These are phyloP conservation scores for Trichoderma afroharzianum DNA, from an alignment of 2,329 filamentous ascomycete species.

Conservation along the genomic window DNA sequence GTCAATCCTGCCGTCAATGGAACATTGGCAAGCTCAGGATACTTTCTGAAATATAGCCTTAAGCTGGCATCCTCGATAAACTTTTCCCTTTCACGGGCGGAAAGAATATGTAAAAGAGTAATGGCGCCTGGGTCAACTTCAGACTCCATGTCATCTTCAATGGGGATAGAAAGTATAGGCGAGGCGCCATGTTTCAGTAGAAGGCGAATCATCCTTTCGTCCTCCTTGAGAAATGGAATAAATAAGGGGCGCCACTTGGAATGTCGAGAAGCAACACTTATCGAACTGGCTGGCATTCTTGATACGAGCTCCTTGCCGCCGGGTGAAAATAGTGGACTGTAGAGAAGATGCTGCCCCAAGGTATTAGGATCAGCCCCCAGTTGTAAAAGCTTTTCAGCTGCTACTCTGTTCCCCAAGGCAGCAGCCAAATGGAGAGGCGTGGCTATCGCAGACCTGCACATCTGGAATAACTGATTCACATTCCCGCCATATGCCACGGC, in stretches of 20 bases:
- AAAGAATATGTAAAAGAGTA: constrained; percentile 14
- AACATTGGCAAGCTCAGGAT: background rate
- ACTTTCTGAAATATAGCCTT: background rate
- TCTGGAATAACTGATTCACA: background rate
- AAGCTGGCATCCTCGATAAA: background rate
- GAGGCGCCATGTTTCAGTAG: background rate
- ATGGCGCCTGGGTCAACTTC: background rate
- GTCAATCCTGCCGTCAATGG: background rate
- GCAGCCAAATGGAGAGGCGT: background rate
- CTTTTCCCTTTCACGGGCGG: background rate
- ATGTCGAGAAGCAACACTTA: background rate
- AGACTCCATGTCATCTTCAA: background rate
- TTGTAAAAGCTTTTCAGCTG: background rate
- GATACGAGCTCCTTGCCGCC: background rate
- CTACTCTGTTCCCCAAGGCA: background rate
- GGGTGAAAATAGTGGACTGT: too few species aligned
- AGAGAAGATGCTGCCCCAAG: background rate
- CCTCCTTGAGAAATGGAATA: background rate
- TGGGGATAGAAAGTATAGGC: background rate
- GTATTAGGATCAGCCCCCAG: background rate
- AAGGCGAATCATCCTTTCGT: background rate
- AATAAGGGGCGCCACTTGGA: constrained; percentile 2
- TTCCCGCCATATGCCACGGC: background rate
- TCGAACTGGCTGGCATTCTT: background rate
- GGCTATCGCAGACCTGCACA: fast-evolving